Evolutionary conservation across 306 rosid species (phyloP), one percentile per base, ranked within the genome.

Genomic region (Gastrolobium villosum): DNA sequence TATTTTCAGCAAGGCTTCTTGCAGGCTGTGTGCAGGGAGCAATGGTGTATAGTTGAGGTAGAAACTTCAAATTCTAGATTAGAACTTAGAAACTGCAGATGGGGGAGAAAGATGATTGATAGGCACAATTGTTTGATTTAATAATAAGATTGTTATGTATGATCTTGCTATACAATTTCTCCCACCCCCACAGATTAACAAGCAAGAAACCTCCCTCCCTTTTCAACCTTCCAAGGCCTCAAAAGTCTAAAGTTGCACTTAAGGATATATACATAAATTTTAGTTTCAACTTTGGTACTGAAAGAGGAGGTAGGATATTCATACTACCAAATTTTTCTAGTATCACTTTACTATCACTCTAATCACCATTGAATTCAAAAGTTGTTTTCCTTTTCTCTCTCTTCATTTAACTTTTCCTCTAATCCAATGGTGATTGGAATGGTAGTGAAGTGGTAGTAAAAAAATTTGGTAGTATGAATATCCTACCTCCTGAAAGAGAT

Each of bases 171-270:
- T 76, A 14, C 49, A 35, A 28, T 26, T 55, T 36, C 7, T 61
- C 39, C 0, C 26, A 44, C 44, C 7, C 37, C 4, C n/a, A 28
- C 34, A 26, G 20, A 31, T 48, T 66, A 20, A 11, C 26, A 30
- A 52, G n/a, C 32, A n/a, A 57, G 3, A 10, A 59, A n/a, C 70
- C 43, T 41, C 8, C 6, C 32, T 49, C 50, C 54, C 9, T 31
- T 57, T 57, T 37, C 13, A 55, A 26, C 7, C 45, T 65, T 41
- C 35, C 26, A 5, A 14, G 36, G 55, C 70, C 26, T 45, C 49
- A 31, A 20, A 74, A 44, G 40, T 44, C 49, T n/a, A 20, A 74
- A 44, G 40, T 44, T 30, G 56, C 44, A 41, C 41, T 56, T 40
- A 2, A 2, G 20, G 1, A 20, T 39, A 77, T 44, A 7, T 34